These are phyloP conservation scores for Neoconidiobolus thromboides DNA, from an alignment of 371 early-diverging fungal genomes.

Conservation along the genomic window DNA sequence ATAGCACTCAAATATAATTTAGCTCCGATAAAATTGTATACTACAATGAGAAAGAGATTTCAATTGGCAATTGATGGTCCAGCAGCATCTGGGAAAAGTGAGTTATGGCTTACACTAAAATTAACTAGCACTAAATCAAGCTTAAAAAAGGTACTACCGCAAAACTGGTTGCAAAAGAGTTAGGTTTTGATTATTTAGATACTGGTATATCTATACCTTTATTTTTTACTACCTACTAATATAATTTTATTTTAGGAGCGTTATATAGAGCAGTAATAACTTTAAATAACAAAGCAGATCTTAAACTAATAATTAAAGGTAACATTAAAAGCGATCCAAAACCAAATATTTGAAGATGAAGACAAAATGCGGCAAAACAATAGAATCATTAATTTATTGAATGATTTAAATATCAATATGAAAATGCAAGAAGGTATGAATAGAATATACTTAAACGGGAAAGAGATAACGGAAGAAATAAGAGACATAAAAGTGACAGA, in stretches of 20 bases:
- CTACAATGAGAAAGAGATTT: constrained; percentile 12
- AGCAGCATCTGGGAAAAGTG: constrained; percentile 83
- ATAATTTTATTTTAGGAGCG: constrained; percentile 9
- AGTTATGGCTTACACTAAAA: constrained; percentile 7
- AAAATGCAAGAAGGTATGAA: constrained; percentile 10
- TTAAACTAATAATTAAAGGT: constrained; percentile 15
- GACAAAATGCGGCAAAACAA: constrained; percentile 13
- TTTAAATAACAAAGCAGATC: not conserved
- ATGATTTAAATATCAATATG: constrained; percentile 12
- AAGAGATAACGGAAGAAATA: constrained; percentile 47
- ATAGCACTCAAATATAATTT: no score
- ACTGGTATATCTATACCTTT: constrained; percentile 26
- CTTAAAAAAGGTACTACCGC: constrained; percentile 42
- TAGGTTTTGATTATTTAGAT: constrained; percentile 66
- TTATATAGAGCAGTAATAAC: constrained; percentile 35
- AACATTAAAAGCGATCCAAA: constrained; percentile 25
- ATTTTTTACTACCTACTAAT: not conserved
- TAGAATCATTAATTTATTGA: constrained; percentile 7
- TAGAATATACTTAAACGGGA: constrained; percentile 29
- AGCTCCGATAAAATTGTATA: no score
- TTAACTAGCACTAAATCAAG: not conserved
- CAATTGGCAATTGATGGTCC: constrained; percentile 88
- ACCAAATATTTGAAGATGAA: constrained; percentile 4
- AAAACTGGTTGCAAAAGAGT: constrained; percentile 37
- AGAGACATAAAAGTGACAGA: constrained; percentile 40